phyloP scores from a whole-genome alignment of 2,329 filamentous ascomycete genomes.

The Clonostachys byssicola region DNA sequence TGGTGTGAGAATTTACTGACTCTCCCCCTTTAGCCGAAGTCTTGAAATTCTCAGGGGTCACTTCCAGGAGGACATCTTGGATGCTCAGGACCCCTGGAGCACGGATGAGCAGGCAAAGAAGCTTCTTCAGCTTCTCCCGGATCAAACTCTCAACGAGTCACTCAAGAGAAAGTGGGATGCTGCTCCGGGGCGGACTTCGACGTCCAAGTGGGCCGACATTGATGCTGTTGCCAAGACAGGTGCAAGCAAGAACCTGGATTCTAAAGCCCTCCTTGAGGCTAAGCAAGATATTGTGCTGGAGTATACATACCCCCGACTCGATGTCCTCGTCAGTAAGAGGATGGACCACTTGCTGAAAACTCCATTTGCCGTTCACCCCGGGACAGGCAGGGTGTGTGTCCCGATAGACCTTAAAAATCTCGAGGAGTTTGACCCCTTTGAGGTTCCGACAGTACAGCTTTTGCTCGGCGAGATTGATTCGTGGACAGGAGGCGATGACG shows the following conservation, averaged over 20 bases:
- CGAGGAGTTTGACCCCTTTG: conserved; percentile 81
- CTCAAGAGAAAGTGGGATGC: conserved; percentile 90
- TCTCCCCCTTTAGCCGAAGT: conserved; percentile 56
- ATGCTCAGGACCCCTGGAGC: conserved; percentile 82
- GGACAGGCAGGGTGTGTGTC: conserved; percentile 90
- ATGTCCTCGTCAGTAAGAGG: conserved; percentile 97
- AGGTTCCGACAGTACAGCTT: conserved; percentile 83
- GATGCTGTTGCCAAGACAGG: conserved; percentile 78
- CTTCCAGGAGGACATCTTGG: conserved; percentile 79
- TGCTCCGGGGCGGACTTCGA: conserved; percentile 70
- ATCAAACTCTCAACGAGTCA: conserved; percentile 71
- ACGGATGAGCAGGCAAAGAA: conserved; percentile 66
- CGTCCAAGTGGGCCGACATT: conserved; percentile 91
- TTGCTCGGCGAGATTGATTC: conserved; percentile 82
- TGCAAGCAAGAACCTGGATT: conserved; percentile 67
- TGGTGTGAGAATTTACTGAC: conserved; percentile 8
- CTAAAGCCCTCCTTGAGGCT: conserved; percentile 72
- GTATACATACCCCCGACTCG: conserved; percentile 95
- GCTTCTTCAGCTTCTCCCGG: conserved; percentile 80
- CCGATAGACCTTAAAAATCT: conserved; percentile 75
- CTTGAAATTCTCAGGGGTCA: conserved; percentile 79
- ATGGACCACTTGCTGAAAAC: conserved; percentile 97
- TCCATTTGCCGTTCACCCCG: conserved; percentile 93
- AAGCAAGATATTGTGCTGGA: conserved; percentile 96
- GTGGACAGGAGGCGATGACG: conserved; percentile 55